Base-by-base conservation (phyloP, 2,329 filamentous ascomycete species). In the Eurotiales sp. region DNA sequence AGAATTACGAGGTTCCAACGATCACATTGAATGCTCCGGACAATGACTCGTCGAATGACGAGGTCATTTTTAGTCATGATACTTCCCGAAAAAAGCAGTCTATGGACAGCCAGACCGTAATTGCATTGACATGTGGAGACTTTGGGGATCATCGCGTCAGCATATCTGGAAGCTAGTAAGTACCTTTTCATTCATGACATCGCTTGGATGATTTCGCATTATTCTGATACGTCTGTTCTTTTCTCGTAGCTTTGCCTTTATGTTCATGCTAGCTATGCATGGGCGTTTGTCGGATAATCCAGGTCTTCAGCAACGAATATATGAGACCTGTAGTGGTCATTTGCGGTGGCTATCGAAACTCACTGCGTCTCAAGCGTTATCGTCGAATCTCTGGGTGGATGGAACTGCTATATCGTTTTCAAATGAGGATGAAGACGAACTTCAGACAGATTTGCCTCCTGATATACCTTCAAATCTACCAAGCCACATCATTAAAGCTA, bases 121-220 rank as follows among this genome's bases (percentile, higher is more conserved):
- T 53, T 17, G 50, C 55, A 5, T 47, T 58, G 23, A 58, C 56
- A 14, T 58, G 56, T 52, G 56, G 56, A 11, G 56, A 56, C 43
- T 58, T 58, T 47, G 54, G 56, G 6, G 56, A 58, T 27, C 56
- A 58, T 43, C 39, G 51, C 47, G 46, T 58, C 29, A 50, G 51
- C 37, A 30, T 58, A 41, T 56, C 54, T 37, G 56, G 56, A 6
- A 56, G 54, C 39, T 58, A 52, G 56, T 58, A 54, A 51, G 56
- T 54, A 25, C 12, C 21, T 21, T 17, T 22, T 11, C 14, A 30
- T 7, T 46, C 15, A 19, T 14, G 29, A 34, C 43, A 36, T 10
- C 30, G 8, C 8, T 6, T 27, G 25, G 25, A 5, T 27, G 25
- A 27, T 5, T 27, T 27, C n/a, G n/a, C n/a, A n/a, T n/a, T n/a